Evolutionary conservation across 306 rosid genomes (phyloP).

Genomic region (Medicago arabica): DNA sequence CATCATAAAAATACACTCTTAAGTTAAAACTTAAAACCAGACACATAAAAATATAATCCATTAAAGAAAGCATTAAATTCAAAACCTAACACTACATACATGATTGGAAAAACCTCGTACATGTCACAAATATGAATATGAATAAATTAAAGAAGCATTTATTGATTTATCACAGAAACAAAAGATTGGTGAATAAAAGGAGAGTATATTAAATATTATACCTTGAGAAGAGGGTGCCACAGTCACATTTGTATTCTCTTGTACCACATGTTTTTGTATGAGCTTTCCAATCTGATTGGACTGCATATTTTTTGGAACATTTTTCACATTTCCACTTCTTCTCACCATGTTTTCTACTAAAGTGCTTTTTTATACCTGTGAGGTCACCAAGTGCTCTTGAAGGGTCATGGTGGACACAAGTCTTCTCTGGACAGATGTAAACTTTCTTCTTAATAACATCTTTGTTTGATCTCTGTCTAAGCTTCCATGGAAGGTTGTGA

Average conservation of each 20-base stretch:
- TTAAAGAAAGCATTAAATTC: constrained; percentile 50
- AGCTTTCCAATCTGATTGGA: constrained; percentile 98
- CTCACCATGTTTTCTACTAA: constrained; percentile 93
- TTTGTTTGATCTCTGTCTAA: constrained; percentile 70
- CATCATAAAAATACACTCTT: constrained; percentile 23
- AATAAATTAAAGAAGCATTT: constrained; percentile 40
- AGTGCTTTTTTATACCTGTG: constrained; percentile 95
- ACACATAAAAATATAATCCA: neutral
- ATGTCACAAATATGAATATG: constrained; percentile 3
- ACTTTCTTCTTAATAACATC: constrained; percentile 82
- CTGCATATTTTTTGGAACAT: constrained; percentile 95
- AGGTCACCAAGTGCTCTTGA: constrained; percentile 90
- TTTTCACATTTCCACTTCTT: constrained; percentile 98
- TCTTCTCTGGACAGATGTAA: constrained; percentile 88
- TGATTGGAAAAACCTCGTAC: constrained; percentile 45
- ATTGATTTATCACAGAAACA: constrained; percentile 6
- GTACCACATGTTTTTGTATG: constrained; percentile 96
- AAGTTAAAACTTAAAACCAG: neutral
- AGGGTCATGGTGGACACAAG: constrained; percentile 87
- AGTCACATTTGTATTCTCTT: constrained; percentile 91
- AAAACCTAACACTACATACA: constrained; percentile 30
- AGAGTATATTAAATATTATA: constrained; percentile 29
- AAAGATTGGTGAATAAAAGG: constrained; percentile 25
- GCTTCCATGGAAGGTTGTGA: constrained; percentile 96
- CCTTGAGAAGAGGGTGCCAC: constrained; percentile 98